phyloP scores from a whole-genome alignment of 768 basidiomycete genomes.

The Trametes maxima region DNA sequence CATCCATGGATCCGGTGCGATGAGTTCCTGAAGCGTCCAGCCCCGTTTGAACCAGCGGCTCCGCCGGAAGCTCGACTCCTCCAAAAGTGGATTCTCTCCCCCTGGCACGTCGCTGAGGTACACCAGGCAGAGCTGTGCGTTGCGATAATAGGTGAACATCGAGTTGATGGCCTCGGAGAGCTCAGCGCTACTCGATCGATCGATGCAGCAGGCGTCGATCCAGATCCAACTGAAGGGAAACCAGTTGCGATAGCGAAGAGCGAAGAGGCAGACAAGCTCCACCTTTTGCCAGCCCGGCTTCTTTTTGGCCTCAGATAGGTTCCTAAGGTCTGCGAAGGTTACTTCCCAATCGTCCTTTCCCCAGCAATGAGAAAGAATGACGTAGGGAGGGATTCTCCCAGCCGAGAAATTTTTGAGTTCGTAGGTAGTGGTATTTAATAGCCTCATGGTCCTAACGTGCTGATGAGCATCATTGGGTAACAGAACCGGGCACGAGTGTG shows the following conservation, averaged over 20 bases:
- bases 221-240: constrained; percentile 5
- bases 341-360: not conserved
- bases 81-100: not conserved
- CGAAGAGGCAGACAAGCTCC: not conserved
- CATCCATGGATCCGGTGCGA: constrained; percentile 1
- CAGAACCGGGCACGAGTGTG: too few species aligned
- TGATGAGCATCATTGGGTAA: too few species aligned
- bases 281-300: not conserved
- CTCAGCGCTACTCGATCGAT: constrained; percentile 14
- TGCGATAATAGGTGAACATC: constrained; percentile 6
- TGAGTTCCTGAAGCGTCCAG: too few species aligned
- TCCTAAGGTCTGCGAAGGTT: not conserved
- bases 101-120: constrained; percentile 8
- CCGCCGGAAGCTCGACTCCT: not conserved
- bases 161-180: constrained; percentile 17
- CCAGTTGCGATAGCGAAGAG: not conserved
- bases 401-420: not conserved
- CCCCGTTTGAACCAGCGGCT: constrained; percentile 13
- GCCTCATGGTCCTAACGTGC: too few species aligned
- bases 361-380: constrained; percentile 12
- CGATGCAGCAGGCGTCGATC: constrained; percentile 25
- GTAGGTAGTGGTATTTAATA: not conserved
- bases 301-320: not conserved
- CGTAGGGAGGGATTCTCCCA: not conserved
- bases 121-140: not conserved